Evolutionary conservation across 768 basidiomycete species (phyloP).

Genomic region (Podaxis sp.): DNA sequence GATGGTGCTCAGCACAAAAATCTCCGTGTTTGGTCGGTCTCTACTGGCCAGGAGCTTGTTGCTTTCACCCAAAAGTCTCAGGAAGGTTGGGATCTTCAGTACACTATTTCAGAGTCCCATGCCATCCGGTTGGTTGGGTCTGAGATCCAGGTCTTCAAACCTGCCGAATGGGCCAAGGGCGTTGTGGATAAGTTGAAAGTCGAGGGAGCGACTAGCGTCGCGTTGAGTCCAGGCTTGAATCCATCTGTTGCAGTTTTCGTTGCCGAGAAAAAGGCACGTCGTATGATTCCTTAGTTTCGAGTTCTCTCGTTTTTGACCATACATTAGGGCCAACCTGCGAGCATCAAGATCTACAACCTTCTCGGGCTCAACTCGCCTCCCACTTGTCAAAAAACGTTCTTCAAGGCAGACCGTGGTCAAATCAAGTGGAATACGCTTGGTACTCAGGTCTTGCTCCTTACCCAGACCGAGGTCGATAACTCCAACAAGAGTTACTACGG

Average conservation of each 20-base stretch:
- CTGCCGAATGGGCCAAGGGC: slow-evolving; percentile 77
- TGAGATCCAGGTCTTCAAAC: slow-evolving; percentile 83
- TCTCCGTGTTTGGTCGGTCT: slow-evolving; percentile 83
- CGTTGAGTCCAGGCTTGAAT: slow-evolving; percentile 81
- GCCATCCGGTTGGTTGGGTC: slow-evolving; percentile 76
- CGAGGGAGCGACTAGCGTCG: slow-evolving; percentile 76
- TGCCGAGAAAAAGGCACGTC: slow-evolving; percentile 84
- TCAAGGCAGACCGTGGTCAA: slow-evolving; percentile 88
- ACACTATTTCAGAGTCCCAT: slow-evolving; percentile 86
- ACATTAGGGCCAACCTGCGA: slow-evolving; percentile 79
- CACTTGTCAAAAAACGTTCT: slow-evolving; percentile 88
- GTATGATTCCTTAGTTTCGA: not conserved
- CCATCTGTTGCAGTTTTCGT: slow-evolving; percentile 91
- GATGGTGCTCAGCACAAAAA: slow-evolving; percentile 94
- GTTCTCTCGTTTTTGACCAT: not conserved
- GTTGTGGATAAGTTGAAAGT: slow-evolving; percentile 79
- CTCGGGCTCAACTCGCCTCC: slow-evolving; percentile 57
- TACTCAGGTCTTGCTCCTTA: slow-evolving; percentile 86
- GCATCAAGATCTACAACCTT: slow-evolving; percentile 81
- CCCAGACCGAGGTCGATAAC: slow-evolving; percentile 96
- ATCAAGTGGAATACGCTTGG: slow-evolving; percentile 98
- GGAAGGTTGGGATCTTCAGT: slow-evolving; percentile 91
- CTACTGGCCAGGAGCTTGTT: slow-evolving; percentile 83
- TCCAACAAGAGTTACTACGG: slow-evolving; percentile 98
- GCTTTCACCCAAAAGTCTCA: slow-evolving; percentile 88